Evolutionary conservation across 2,329 filamentous ascomycete genomes (phyloP).

Genomic region (Gaeumannomyces sp.): DNA sequence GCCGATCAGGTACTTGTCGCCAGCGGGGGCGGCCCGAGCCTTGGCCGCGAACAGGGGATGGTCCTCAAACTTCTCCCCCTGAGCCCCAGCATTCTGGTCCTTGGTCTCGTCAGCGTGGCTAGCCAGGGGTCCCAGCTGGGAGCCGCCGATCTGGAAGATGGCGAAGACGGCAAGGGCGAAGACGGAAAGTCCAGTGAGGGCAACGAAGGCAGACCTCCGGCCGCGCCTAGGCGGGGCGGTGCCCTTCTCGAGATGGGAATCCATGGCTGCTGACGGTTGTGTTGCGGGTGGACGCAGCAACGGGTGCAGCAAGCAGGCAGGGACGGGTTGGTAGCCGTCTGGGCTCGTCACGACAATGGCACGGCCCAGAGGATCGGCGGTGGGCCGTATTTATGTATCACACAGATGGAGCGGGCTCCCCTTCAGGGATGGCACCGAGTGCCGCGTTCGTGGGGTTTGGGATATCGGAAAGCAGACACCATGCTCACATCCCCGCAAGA

Average conservation of each 20-base stretch:
- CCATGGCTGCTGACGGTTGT: conserved; percentile 3
- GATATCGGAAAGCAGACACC: not conserved
- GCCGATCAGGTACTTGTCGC: conserved; percentile 45
- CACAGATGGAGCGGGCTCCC: not conserved
- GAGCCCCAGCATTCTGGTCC: not conserved
- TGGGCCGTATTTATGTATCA: not conserved
- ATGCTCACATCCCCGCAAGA: not conserved
- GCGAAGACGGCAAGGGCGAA: conserved; percentile 28
- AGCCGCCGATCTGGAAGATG: conserved; percentile 18
- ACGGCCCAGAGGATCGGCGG: not conserved
- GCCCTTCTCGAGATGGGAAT: conserved; percentile 9
- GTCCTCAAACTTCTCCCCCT: not conserved
- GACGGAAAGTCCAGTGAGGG: conserved; percentile 26
- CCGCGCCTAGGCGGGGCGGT: conserved; percentile 13
- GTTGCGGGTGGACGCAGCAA: not conserved
- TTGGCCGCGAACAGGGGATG: conserved; percentile 7
- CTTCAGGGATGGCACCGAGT: too few relatives aligned
- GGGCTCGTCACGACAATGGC: not conserved
- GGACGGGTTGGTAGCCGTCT: not conserved
- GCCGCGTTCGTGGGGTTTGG: not conserved
- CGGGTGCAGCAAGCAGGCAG: not conserved
- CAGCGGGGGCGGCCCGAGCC: conserved; percentile 19
- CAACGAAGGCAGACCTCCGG: conserved; percentile 18
- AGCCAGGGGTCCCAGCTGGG: not conserved
- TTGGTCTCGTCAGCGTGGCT: not conserved